phyloP scores from a whole-genome alignment of 192 early-diverging fungal species.

The Backusella luteola region DNA sequence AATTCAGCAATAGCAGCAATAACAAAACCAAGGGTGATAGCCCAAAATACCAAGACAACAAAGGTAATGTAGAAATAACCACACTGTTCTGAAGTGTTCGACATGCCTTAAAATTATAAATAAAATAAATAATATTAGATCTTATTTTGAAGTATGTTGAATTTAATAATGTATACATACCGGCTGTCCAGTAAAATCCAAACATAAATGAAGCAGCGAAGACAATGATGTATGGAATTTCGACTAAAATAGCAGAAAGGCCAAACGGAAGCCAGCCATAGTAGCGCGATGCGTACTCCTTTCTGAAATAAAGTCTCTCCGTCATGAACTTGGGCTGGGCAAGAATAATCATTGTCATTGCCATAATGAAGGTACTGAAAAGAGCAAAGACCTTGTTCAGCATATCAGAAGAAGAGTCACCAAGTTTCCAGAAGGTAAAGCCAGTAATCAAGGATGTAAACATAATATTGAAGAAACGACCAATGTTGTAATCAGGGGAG shows the following conservation, averaged over 20 bases:
- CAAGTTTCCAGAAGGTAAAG: slow-evolving; percentile 71
- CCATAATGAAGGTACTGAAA: slow-evolving; percentile 67
- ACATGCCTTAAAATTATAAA: slow-evolving; percentile 40
- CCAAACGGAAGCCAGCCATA: slow-evolving; percentile 70
- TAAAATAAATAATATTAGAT: too few relatives aligned
- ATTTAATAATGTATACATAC: too few relatives aligned
- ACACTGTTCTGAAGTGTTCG: slow-evolving; percentile 40
- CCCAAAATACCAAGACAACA: slow-evolving; percentile 60
- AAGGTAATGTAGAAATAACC: slow-evolving; percentile 67
- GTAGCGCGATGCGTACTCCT: slow-evolving; percentile 65
- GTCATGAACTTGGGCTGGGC: slow-evolving; percentile 66
- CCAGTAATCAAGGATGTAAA: slow-evolving; percentile 60
- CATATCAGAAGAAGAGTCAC: slow-evolving; percentile 51
- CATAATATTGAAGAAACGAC: slow-evolving; percentile 58
- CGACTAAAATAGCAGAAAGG: slow-evolving; percentile 58
- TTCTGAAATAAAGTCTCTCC: slow-evolving; percentile 66
- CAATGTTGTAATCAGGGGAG: slow-evolving; percentile 73
- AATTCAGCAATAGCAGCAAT: slow-evolving; percentile 66
- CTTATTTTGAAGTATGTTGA: too few relatives aligned
- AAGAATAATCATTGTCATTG: slow-evolving; percentile 66
- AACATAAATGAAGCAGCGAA: slow-evolving; percentile 63
- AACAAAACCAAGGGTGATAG: slow-evolving; percentile 67
- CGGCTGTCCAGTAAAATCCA: slow-evolving; percentile 73
- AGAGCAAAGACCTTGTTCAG: slow-evolving; percentile 71
- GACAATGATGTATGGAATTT: slow-evolving; percentile 70